Base-by-base conservation (phyloP, 768 basidiomycete genomes). In the Russula brevipes region DNA sequence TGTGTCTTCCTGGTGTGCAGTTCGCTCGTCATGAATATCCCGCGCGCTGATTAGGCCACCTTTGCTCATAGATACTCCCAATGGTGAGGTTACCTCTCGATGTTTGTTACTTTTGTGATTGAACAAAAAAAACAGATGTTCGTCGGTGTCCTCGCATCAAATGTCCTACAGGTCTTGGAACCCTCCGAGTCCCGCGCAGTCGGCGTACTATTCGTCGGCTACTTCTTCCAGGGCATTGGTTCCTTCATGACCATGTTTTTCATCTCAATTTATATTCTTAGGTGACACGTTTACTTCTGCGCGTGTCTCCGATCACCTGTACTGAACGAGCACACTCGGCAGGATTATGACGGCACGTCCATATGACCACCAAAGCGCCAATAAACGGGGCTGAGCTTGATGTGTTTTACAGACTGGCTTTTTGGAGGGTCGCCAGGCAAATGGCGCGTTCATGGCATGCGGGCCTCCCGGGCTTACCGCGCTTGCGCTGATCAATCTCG, bases 211-310 rank as follows among this genome's bases (percentile, higher is more conserved):
- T 69, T 80, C 47, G 68, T 70, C 2, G 77, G 77, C 6, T n/a
- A n/a, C n/a, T n/a, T n/a, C n/a, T n/a, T n/a, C n/a, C n/a, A n/a
- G n/a, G n/a, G n/a, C n/a, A n/a, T 81, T 49, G 79, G 80, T 5
- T 79, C 78, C 71, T 80, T 80, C 72, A 76, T 80, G 74, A 79
- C 79, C 11, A 77, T 79, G 69, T 78, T 80, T 66, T 81, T 81
- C 61, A 76, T 81, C 44, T 78, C 78, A 68, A 79, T 80, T 45
- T 81, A 80, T 62, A 73, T 81, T 57, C 76, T 80, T 54, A 73
- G 78, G 75, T 77, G 51, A n/a, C n/a, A 76, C 68, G 56, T 44
- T 33, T 14, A 38, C 36, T 51, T 38, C 60, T 38, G 45, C 31
- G 19, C 50, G n/a, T 39, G 11, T 42, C n/a, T 1, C 57, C 66